phyloP scores from a whole-genome alignment of 1,139 yeast genomes.

The Sugiyamaella novakii region DNA sequence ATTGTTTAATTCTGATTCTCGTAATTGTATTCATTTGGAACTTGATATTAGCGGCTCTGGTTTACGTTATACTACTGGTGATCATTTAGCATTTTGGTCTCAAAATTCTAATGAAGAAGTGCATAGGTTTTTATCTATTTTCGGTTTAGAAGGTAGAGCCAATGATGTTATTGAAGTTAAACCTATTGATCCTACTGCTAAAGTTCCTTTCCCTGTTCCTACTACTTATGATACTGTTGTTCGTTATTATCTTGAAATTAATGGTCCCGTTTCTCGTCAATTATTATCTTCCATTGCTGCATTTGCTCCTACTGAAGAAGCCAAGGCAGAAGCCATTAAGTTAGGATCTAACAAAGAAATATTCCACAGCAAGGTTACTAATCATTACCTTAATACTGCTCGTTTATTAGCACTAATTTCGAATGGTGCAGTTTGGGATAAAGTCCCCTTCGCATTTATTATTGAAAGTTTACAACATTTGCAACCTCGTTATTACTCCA shows the following conservation, averaged over 20 bases:
- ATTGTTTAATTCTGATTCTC: conserved; percentile 63
- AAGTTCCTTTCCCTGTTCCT: conserved; percentile 86
- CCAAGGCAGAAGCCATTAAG: conserved; percentile 54
- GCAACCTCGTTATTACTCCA: conserved; percentile 95
- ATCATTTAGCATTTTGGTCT: conserved; percentile 94
- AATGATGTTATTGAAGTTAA: conserved; percentile 64
- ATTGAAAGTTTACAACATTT: conserved; percentile 79
- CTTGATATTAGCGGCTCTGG: conserved; percentile 76
- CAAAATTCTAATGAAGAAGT: conserved; percentile 82
- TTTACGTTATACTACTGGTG: conserved; percentile 89
- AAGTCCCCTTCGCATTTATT: conserved; percentile 81
- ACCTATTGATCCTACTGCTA: conserved; percentile 72
- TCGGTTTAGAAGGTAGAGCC: conserved; percentile 59
- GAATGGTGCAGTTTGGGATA: conserved; percentile 63
- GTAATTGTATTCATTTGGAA: conserved; percentile 90
- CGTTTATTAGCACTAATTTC: conserved; percentile 71
- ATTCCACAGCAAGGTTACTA: conserved; percentile 66
- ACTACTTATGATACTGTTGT: conserved; percentile 85
- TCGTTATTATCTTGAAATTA: conserved; percentile 85
- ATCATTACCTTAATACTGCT: conserved; percentile 68
- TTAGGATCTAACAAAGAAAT: conserved; percentile 68
- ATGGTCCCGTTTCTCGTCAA: conserved; percentile 94
- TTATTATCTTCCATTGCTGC: conserved; percentile 73
- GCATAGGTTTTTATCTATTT: conserved; percentile 60
- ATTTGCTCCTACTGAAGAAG: conserved; percentile 72